Evolutionary conservation across 2,329 filamentous ascomycete genomes (phyloP).

Genomic region (Ophiocordyceps robertsii): DNA sequence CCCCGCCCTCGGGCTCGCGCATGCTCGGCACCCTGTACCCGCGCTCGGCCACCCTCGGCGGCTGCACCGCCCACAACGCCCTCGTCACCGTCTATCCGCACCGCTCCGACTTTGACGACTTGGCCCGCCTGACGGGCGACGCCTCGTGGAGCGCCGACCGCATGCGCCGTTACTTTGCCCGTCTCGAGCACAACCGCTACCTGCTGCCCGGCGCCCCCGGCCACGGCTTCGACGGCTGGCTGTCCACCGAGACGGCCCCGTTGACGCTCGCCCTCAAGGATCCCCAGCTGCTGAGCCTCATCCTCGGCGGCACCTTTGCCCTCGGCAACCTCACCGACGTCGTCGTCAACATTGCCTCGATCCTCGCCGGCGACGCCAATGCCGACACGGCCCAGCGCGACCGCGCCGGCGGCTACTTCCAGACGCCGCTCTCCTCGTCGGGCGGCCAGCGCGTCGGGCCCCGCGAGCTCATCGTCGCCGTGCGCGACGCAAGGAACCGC

Average conservation of each 20-base stretch:
- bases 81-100: conserved; percentile 46
- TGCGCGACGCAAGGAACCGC: conserved; percentile 10
- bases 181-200: conserved; percentile 42
- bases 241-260: conserved; percentile 34
- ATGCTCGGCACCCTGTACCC: conserved; percentile 33
- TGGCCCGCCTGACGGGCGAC: conserved; percentile 46
- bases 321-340: conserved; percentile 15
- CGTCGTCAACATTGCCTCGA: conserved; percentile 16
- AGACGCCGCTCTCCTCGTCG: conserved; percentile 31
- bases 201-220: conserved; percentile 17
- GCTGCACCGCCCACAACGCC: conserved; percentile 46
- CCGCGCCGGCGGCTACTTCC: conserved; percentile 24
- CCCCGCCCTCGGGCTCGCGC: conserved; percentile 24
- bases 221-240: conserved; percentile 46
- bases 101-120: conserved; percentile 44
- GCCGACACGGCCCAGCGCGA: conserved; percentile 30
- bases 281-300: conserved; percentile 28
- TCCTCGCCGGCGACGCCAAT: conserved; percentile 37
- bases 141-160: conserved; percentile 41
- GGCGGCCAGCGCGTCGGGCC: conserved; percentile 28
- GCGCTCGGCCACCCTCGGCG: conserved; percentile 30
- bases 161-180: conserved; percentile 46
- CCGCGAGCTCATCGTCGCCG: conserved; percentile 32
- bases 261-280: conserved; percentile 37
- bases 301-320: conserved; percentile 10